Evolutionary conservation across 208 protist species (phyloP).

Genomic region (Wallacemonas collosoma): DNA sequence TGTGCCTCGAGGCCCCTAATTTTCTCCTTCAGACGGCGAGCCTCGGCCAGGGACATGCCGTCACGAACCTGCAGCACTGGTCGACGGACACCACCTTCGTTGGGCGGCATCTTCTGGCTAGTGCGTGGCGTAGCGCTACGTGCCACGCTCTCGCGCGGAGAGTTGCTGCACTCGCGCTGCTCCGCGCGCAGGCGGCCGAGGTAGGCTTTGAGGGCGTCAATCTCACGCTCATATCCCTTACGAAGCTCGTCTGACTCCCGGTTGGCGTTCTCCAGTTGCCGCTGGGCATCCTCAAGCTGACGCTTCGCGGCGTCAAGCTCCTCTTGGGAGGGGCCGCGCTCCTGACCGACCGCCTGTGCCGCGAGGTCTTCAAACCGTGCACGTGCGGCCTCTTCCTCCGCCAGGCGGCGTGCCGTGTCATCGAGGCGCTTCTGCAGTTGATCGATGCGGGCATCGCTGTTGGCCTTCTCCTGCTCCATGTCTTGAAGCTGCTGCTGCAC

Average conservation of each 20-base stretch:
- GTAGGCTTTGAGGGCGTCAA: slow-evolving; percentile 47
- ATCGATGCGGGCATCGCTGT: slow-evolving; percentile 22
- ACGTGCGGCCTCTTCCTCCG: slow-evolving; percentile 33
- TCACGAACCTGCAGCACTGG: slow-evolving; percentile 22
- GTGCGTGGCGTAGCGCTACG: slow-evolving; percentile 24
- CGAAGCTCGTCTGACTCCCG: slow-evolving; percentile 23
- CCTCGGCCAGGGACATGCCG: slow-evolving; percentile 2
- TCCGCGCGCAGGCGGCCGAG: slow-evolving; percentile 49
- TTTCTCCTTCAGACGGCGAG: slow-evolving; percentile 2
- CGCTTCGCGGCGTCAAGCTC: slow-evolving; percentile 32
- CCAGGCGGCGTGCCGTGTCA: slow-evolving; percentile 27
- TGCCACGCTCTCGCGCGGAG: background rate
- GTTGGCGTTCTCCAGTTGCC: slow-evolving; percentile 28
- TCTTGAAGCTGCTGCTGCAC: slow-evolving; percentile 29
- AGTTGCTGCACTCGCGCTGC: slow-evolving; percentile 18
- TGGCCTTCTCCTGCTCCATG: slow-evolving; percentile 28
- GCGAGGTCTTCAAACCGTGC: slow-evolving; percentile 46
- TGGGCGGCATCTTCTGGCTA: slow-evolving; percentile 21
- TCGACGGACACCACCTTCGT: slow-evolving; percentile 11
- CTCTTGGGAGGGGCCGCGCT: slow-evolving; percentile 26
- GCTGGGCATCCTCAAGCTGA: slow-evolving; percentile 16
- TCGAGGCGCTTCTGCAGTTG: slow-evolving; percentile 27
- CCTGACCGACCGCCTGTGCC: slow-evolving; percentile 28
- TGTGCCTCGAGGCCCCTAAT: slow-evolving; percentile 9
- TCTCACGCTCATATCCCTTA: slow-evolving; percentile 39